Evolutionary conservation across 495 filamentous ascomycete species (phyloP).

Genomic region (Oidiodendron maius): DNA sequence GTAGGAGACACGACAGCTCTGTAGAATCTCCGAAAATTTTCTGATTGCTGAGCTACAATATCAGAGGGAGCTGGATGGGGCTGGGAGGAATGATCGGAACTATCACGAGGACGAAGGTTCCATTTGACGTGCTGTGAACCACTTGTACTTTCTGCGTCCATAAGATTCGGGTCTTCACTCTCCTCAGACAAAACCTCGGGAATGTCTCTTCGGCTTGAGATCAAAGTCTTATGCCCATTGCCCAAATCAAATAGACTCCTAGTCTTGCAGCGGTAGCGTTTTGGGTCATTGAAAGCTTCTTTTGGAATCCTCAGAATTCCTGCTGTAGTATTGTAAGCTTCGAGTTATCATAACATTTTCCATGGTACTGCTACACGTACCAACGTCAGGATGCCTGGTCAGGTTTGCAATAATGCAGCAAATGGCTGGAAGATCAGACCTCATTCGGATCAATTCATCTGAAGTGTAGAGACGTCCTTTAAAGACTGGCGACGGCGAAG

Average conservation of each 20-base stretch:
- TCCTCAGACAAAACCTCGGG: slow-evolving; percentile 12
- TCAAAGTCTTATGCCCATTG: slow-evolving; percentile 2
- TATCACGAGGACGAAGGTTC: slow-evolving; percentile 19
- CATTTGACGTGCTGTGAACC: slow-evolving; percentile 14
- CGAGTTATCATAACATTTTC: background rate
- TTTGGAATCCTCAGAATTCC: slow-evolving; percentile 13
- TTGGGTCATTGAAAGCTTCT: slow-evolving; percentile 10
- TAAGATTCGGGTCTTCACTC: slow-evolving; percentile 1
- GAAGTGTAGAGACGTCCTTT: slow-evolving; percentile 10
- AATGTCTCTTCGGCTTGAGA: background rate
- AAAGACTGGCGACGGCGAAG: background rate
- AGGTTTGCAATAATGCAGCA: slow-evolving; percentile 11
- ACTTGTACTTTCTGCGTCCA: background rate
- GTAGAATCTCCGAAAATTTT: slow-evolving; percentile 51
- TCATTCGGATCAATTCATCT: slow-evolving; percentile 12
- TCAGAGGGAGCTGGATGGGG: slow-evolving; percentile 41
- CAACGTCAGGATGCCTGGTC: slow-evolving; percentile 17
- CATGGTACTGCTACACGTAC: slow-evolving; percentile 5
- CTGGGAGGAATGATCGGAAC: slow-evolving; percentile 23
- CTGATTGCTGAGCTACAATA: slow-evolving; percentile 37
- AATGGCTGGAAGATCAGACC: slow-evolving; percentile 7
- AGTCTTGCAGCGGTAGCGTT: slow-evolving; percentile 8
- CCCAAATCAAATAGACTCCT: slow-evolving; percentile 8
- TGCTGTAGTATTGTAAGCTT: slow-evolving; percentile 8
- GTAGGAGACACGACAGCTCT: slow-evolving; percentile 49